A percentile compares a stretch with the other conserved stretches of the same genome.
These are phyloP conservation scores for Boletus rufocinnamomeus DNA, from an alignment of 768 basidiomycete species.

Conservation along the genomic window DNA sequence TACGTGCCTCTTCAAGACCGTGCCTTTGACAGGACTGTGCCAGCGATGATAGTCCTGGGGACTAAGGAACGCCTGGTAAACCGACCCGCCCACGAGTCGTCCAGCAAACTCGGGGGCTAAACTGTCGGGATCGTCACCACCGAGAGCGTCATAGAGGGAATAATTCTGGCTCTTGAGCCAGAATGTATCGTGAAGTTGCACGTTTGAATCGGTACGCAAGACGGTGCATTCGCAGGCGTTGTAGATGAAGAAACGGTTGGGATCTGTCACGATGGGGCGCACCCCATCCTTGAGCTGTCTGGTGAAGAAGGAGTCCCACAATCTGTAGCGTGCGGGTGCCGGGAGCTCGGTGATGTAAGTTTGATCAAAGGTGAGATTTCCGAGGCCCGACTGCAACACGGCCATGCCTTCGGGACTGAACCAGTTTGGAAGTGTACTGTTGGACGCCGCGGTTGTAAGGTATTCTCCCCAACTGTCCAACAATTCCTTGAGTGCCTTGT, in stretches of 20 bases:
- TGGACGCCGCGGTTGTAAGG: background rate
- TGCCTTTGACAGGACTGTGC: background rate
- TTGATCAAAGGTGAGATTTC: background rate
- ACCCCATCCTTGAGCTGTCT: background rate
- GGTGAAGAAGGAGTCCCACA: background rate
- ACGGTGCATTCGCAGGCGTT: constrained; percentile 49
- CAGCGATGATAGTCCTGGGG: background rate
- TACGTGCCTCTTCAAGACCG: background rate
- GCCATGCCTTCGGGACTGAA: background rate
- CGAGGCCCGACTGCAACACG: background rate
- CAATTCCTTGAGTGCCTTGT: background rate
- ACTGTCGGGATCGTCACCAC: background rate
- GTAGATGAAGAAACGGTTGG: background rate
- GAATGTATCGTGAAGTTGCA: constrained; percentile 47
- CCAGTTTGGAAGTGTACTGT: background rate
- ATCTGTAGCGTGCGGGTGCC: background rate
- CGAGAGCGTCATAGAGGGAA: constrained; percentile 55
- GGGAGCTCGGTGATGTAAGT: background rate
- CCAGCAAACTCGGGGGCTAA: background rate
- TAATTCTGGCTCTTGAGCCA: constrained; percentile 64
- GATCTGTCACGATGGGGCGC: background rate
- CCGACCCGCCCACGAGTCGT: constrained; percentile 41
- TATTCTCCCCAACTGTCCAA: background rate
- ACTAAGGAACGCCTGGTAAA: constrained; percentile 52
- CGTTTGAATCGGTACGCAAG: constrained; percentile 37